Evolutionary conservation across 345 rosid genomes (phyloP).

Genomic region (Euphorbia pulcherrima): DNA sequence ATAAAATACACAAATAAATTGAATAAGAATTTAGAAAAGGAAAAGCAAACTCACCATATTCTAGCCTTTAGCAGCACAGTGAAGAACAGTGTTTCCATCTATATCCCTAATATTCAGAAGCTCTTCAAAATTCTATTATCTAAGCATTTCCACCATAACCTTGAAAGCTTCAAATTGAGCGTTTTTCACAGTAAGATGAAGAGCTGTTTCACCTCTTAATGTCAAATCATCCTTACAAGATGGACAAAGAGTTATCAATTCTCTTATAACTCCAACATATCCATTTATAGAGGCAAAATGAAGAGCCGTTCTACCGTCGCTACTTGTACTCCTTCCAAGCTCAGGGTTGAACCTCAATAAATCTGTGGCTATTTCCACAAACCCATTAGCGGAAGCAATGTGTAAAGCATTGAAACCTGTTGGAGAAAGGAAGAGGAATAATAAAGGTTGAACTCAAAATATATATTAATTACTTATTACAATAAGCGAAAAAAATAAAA

Average conservation of each 20-base stretch:
- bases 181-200: conserved; percentile 9
- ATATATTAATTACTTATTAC: no score
- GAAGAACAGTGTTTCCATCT: conserved; percentile 15
- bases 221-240: background rate
- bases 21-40: background rate
- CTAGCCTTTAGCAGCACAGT: background rate
- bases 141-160: background rate
- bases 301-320: conserved; percentile 10
- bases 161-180: conserved; percentile 3
- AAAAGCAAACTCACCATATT: background rate
- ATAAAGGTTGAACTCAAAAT: no score
- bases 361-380: background rate
- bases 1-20: no score
- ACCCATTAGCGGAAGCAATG: conserved; percentile 7
- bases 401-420: conserved; percentile 8
- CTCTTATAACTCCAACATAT: background rate
- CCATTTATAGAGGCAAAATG: conserved; percentile 4
- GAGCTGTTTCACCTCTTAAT: background rate
- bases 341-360: background rate
- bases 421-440: no score
- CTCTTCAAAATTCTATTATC: background rate
- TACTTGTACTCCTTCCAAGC: background rate
- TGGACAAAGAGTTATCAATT: background rate
- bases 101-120: background rate
- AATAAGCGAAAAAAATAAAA: no score